Conservation (phyloP, 805 yeast species). For the Spathaspora passalidarum region DNA sequence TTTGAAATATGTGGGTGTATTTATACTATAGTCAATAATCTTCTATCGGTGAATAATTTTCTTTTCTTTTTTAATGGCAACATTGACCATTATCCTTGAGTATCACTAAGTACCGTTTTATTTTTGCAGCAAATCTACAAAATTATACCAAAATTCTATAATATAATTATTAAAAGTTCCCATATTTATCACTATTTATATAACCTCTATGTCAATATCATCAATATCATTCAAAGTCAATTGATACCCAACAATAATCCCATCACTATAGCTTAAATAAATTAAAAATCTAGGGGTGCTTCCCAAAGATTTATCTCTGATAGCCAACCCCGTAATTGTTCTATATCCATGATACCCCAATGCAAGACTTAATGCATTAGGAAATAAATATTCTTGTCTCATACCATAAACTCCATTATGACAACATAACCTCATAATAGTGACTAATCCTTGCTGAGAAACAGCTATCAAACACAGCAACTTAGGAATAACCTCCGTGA, state of each 20-base stretch:
- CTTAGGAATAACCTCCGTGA: slow-evolving; percentile 33
- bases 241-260: slow-evolving; percentile 22
- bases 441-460: slow-evolving; percentile 35
- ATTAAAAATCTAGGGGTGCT: slow-evolving; percentile 25
- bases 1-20: no score
- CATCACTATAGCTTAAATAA: slow-evolving; percentile 34
- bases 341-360: slow-evolving; percentile 26
- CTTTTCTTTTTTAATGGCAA: no score
- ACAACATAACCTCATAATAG: slow-evolving; percentile 35
- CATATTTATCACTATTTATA: background rate
- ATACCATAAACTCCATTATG: slow-evolving; percentile 37
- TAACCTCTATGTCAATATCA: background rate
- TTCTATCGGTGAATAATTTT: no score
- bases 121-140: background rate
- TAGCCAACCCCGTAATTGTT: slow-evolving; percentile 31
- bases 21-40: no score
- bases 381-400: slow-evolving; percentile 43
- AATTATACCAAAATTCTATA: background rate
- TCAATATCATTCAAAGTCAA: slow-evolving; percentile 7
- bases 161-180: no score
- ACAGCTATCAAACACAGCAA: slow-evolving; percentile 33
- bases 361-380: slow-evolving; percentile 28
- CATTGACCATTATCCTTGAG: no score
- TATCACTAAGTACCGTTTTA: no score
- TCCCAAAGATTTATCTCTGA: slow-evolving; percentile 21